Conservation (phyloP, 495 filamentous ascomycete genomes). For the Sordaria brevicollis region DNA sequence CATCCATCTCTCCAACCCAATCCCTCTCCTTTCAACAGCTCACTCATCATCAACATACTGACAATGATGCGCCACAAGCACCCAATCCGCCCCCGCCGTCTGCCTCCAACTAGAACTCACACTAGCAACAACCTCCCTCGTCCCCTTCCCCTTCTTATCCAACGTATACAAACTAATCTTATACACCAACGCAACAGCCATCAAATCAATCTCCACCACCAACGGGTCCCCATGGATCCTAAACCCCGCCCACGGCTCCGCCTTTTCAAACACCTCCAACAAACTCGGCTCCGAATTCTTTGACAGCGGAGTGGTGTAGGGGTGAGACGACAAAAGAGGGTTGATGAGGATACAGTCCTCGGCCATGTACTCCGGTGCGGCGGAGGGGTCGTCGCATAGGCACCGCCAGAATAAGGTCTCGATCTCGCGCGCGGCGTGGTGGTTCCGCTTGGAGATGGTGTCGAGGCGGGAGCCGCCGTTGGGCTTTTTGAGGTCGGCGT, state of each 20-base stretch:
- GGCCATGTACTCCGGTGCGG: slow-evolving; percentile 22
- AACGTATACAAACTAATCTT: slow-evolving; percentile 18
- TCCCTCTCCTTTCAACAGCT: slow-evolving; percentile 2
- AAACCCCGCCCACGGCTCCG: slow-evolving; percentile 14
- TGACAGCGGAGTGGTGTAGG: slow-evolving; percentile 8
- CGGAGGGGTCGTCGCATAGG: slow-evolving; percentile 22
- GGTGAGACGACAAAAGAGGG: slow-evolving; percentile 13
- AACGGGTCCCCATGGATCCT: slow-evolving; percentile 18
- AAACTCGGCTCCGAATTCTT: slow-evolving; percentile 16
- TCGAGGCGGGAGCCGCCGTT: slow-evolving; percentile 21
- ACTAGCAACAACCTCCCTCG: slow-evolving; percentile 18
- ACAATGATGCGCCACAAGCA: slow-evolving; percentile 20
- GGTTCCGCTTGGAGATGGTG: slow-evolving; percentile 30
- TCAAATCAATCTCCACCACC: slow-evolving; percentile 26
- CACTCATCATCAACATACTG: slow-evolving; percentile 16
- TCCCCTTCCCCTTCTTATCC: slow-evolving; percentile 6
- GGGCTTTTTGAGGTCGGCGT: slow-evolving; percentile 26
- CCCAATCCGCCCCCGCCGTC: slow-evolving; percentile 28
- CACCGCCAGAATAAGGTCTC: slow-evolving; percentile 27
- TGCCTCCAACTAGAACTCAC: slow-evolving; percentile 20
- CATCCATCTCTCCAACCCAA: neutral
- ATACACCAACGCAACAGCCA: slow-evolving; percentile 23
- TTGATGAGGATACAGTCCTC: slow-evolving; percentile 30
- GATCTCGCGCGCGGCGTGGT: slow-evolving; percentile 22
- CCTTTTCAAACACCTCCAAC: slow-evolving; percentile 11